These are phyloP conservation scores for Yarrowia phangngaensis DNA, from an alignment of 805 yeast genomes.

Conservation along the genomic window DNA sequence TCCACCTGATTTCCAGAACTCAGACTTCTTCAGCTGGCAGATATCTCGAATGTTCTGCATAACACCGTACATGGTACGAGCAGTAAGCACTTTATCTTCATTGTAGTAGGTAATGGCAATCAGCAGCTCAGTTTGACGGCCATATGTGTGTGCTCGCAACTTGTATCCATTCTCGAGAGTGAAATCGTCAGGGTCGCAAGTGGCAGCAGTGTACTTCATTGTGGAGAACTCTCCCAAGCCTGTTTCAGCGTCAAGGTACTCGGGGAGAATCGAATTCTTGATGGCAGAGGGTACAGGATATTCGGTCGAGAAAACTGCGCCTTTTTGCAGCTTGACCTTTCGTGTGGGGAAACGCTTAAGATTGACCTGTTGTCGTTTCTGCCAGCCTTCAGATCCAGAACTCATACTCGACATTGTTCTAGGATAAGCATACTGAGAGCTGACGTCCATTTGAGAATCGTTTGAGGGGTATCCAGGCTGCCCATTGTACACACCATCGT, in stretches of 20 bases:
- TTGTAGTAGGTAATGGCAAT: conserved; percentile 64
- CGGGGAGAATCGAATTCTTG: conserved; percentile 39
- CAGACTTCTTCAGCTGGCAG: conserved; percentile 46
- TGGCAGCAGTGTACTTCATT: conserved; percentile 61
- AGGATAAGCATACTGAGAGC: conserved; percentile 1
- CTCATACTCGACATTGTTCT: conserved; percentile 7
- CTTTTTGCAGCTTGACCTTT: conserved; percentile 41
- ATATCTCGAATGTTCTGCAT: conserved; percentile 62
- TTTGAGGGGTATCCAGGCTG: conserved; percentile 3
- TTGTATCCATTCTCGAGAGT: conserved; percentile 50
- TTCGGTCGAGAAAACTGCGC: conserved; percentile 39
- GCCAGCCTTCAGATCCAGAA: conserved; percentile 31
- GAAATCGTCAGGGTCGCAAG: conserved; percentile 67
- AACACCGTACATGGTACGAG: conserved; percentile 59
- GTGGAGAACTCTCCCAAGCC: conserved; percentile 51
- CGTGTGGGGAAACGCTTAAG: conserved; percentile 40
- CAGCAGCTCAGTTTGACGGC: conserved; percentile 57
- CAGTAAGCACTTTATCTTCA: conserved; percentile 59
- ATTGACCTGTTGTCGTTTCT: conserved; percentile 33
- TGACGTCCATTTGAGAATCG: conserved; percentile 1
- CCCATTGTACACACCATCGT: conserved; percentile 8
- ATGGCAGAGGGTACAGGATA: conserved; percentile 44
- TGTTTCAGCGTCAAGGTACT: conserved; percentile 46
- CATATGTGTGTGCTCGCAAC: conserved; percentile 54
- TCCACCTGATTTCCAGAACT: conserved; percentile 50